Percentiles rank a stretch among this genome's conserved stretches.
These are phyloP conservation scores for Clarireedia monteithiana DNA, from an alignment of 2,329 filamentous ascomycete genomes.

Conservation along the genomic window DNA sequence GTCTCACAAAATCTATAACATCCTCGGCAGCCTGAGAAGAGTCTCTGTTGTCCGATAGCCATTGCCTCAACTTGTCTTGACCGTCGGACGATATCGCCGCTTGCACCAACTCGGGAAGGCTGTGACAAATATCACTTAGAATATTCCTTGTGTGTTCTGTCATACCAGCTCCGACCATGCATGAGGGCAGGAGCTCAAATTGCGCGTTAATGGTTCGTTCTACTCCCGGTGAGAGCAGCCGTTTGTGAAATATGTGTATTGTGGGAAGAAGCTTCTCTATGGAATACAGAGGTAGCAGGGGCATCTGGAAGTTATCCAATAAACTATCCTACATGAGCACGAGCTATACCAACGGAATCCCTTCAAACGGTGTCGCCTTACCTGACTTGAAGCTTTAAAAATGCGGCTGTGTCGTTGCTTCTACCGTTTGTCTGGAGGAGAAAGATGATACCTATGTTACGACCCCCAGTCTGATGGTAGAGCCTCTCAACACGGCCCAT, in stretches of 20 bases:
- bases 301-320: slow-evolving; percentile 23
- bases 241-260: slow-evolving; percentile 23
- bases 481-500: slow-evolving; percentile 27
- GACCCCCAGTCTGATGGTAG: slow-evolving; percentile 26
- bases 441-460: slow-evolving; percentile 27
- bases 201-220: slow-evolving; percentile 7
- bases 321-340: slow-evolving; percentile 18
- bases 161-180: slow-evolving; percentile 21
- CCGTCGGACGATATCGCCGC: slow-evolving; percentile 22
- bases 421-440: slow-evolving; percentile 19
- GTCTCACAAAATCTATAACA: slow-evolving; percentile 22
- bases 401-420: slow-evolving; percentile 19
- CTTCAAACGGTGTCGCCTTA: slow-evolving; percentile 6
- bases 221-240: slow-evolving; percentile 14
- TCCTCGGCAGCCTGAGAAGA: slow-evolving; percentile 15
- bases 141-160: slow-evolving; percentile 28
- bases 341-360: not conserved
- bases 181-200: slow-evolving; percentile 24
- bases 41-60: slow-evolving; percentile 15
- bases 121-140: slow-evolving; percentile 25
- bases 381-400: slow-evolving; percentile 27
- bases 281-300: slow-evolving; percentile 23
- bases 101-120: slow-evolving; percentile 21
- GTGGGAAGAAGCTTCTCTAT: slow-evolving; percentile 18
- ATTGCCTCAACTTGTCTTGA: slow-evolving; percentile 16